Percentiles rank a stretch among this genome's conserved stretches.
Evolutionary conservation across 345 rosid species (phyloP).

Genomic region (Salix arbutifolia): DNA sequence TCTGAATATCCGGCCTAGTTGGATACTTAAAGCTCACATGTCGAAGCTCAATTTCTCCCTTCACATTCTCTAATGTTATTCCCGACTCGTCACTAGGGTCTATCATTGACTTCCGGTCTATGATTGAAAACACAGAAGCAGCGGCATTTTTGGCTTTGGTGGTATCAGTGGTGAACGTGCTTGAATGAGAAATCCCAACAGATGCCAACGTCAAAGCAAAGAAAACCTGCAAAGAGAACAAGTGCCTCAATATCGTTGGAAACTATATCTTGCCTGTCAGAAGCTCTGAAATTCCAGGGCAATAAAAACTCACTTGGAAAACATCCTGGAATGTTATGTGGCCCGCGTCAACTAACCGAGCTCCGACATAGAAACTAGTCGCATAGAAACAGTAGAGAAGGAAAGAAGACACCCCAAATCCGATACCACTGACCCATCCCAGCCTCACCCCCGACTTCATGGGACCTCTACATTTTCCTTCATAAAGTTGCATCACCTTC

Average conservation of each 20-base stretch:
- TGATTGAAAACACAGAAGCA: conserved; percentile 38
- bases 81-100: conserved; percentile 35
- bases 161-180: conserved; percentile 34
- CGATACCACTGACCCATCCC: conserved; percentile 31
- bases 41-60: conserved; percentile 37
- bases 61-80: conserved; percentile 23
- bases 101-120: conserved; percentile 34
- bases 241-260: background rate
- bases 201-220: conserved; percentile 36
- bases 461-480: conserved; percentile 35
- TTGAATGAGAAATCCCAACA: conserved; percentile 25
- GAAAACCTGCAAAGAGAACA: conserved; percentile 30
- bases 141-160: conserved; percentile 33
- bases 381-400: conserved; percentile 28
- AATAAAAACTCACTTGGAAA: conserved; percentile 18
- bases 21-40: conserved; percentile 37
- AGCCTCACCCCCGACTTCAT: conserved; percentile 27
- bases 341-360: conserved; percentile 26
- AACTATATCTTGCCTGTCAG: background rate
- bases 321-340: conserved; percentile 30
- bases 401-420: conserved; percentile 35
- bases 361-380: conserved; percentile 36
- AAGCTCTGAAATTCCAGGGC: background rate
- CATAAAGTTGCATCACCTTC: conserved; percentile 26
- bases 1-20: conserved; percentile 35